These are phyloP conservation scores for Trametes sp. DNA, from an alignment of 1,284 basidiomycete species.

Conservation along the genomic window DNA sequence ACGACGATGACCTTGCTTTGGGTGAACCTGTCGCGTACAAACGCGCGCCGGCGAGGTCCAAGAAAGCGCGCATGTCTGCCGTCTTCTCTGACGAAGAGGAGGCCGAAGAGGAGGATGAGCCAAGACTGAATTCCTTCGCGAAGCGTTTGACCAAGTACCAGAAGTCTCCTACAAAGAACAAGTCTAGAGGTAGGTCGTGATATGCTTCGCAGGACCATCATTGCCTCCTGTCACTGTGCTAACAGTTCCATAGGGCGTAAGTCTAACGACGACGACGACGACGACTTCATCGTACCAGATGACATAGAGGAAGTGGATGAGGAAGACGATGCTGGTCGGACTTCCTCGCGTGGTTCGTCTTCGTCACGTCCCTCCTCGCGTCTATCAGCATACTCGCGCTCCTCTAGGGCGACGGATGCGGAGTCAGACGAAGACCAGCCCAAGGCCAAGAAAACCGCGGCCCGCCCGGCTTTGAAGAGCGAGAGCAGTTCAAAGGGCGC, in stretches of 20 bases:
- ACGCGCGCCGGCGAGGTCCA: slow-evolving; percentile 41
- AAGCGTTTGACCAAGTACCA: slow-evolving; percentile 69
- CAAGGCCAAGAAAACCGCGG: slow-evolving; percentile 42
- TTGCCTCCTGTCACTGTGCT: not conserved
- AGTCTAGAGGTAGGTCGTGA: slow-evolving; percentile 44
- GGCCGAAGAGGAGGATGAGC: slow-evolving; percentile 49
- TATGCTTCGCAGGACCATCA: not conserved
- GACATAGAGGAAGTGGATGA: slow-evolving; percentile 49
- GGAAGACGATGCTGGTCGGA: slow-evolving; percentile 36
- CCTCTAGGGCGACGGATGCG: slow-evolving; percentile 41
- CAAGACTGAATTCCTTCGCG: slow-evolving; percentile 55
- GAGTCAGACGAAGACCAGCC: slow-evolving; percentile 35
- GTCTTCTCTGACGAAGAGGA: slow-evolving; percentile 55
- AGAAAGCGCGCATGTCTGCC: slow-evolving; percentile 61
- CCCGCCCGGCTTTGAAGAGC: slow-evolving; percentile 43
- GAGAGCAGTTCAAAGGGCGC: slow-evolving; percentile 38
- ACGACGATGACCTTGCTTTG: slow-evolving; percentile 56
- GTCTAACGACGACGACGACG: slow-evolving; percentile 53
- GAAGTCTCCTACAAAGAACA: slow-evolving; percentile 60
- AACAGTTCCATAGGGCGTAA: slow-evolving; percentile 44
- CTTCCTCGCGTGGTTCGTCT: slow-evolving; percentile 49
- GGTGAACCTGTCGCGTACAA: slow-evolving; percentile 37
- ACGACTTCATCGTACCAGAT: slow-evolving; percentile 75
- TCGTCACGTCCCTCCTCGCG: slow-evolving; percentile 49
- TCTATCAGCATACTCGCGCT: slow-evolving; percentile 50